Percentiles rank a stretch among this genome's conserved stretches.
phyloP scores from a whole-genome alignment of 78 protist species.

The Creolimax fragrantissima region DNA sequence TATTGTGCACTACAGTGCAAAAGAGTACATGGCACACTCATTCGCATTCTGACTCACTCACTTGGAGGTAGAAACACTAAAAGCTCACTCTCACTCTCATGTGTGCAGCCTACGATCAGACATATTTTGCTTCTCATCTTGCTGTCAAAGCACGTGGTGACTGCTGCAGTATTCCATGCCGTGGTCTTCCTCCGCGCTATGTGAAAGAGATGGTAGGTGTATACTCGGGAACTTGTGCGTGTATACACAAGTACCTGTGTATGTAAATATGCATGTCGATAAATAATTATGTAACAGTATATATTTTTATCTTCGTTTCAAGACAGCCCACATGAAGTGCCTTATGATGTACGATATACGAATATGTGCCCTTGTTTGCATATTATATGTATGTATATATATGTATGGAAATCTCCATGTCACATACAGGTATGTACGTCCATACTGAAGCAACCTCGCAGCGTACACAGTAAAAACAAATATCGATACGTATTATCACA shows the following conservation, averaged over 20 bases:
- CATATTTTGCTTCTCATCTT: neutral
- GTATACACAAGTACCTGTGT: neutral
- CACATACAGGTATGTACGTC: neutral
- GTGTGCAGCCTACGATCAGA: neutral
- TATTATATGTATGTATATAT: neutral
- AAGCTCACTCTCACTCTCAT: no score
- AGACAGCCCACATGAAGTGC: no score
- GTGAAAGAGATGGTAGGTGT: neutral
- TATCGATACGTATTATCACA: no score
- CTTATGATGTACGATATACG: no score
- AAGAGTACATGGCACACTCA: no score
- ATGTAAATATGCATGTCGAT: neutral
- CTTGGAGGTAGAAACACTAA: no score
- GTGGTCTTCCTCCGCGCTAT: slow-evolving; percentile 17
- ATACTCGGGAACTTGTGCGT: neutral
- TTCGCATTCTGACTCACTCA: no score
- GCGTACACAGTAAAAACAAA: no score
- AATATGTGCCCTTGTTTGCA: no score
- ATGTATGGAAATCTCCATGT: neutral
- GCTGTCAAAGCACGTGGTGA: neutral
- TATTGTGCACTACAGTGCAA: no score
- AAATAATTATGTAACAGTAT: neutral
- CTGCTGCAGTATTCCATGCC: neutral
- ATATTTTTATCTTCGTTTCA: no score
- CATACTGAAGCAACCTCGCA: no score